Conservation (phyloP, 352 stramenopile genomes). For the Peronospora destructor region DNA sequence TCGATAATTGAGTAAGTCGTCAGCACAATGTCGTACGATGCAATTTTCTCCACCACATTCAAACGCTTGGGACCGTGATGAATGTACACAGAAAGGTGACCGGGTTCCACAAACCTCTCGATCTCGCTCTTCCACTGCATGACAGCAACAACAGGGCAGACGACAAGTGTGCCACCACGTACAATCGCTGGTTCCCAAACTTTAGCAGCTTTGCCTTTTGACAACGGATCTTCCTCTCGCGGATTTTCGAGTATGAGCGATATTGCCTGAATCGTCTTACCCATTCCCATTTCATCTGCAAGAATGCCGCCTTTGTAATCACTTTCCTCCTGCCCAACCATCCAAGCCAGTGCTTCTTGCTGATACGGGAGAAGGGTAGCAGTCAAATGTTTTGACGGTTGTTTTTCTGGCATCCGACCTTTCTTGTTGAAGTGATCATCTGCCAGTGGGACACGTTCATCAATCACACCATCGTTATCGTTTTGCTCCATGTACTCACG, state of each 20-base stretch:
- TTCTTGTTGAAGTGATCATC: slow-evolving; percentile 76
- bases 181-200: slow-evolving; percentile 9
- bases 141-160: slow-evolving; percentile 95
- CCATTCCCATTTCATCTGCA: slow-evolving; percentile 97
- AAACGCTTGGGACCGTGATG: slow-evolving; percentile 93
- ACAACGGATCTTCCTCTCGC: slow-evolving; percentile 20
- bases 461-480: slow-evolving; percentile 39
- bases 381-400: slow-evolving; percentile 73
- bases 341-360: slow-evolving; percentile 95
- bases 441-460: slow-evolving; percentile 59
- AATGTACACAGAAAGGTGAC: slow-evolving; percentile 90
- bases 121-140: slow-evolving; percentile 91
- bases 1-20: slow-evolving; percentile 97
- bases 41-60: slow-evolving; percentile 67
- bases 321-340: slow-evolving; percentile 87
- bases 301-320: slow-evolving; percentile 92
- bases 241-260: slow-evolving; percentile 91
- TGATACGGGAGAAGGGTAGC: slow-evolving; percentile 97
- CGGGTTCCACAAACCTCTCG: slow-evolving; percentile 88
- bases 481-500: slow-evolving; percentile 54
- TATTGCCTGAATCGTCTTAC: slow-evolving; percentile 97
- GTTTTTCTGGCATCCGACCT: slow-evolving; percentile 50
- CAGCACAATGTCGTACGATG: slow-evolving; percentile 95
- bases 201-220: slow-evolving; percentile 19
- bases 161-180: slow-evolving; percentile 89